Evolutionary conservation across 257 asterid species (phyloP).

Genomic region (Mentha longifolia): DNA sequence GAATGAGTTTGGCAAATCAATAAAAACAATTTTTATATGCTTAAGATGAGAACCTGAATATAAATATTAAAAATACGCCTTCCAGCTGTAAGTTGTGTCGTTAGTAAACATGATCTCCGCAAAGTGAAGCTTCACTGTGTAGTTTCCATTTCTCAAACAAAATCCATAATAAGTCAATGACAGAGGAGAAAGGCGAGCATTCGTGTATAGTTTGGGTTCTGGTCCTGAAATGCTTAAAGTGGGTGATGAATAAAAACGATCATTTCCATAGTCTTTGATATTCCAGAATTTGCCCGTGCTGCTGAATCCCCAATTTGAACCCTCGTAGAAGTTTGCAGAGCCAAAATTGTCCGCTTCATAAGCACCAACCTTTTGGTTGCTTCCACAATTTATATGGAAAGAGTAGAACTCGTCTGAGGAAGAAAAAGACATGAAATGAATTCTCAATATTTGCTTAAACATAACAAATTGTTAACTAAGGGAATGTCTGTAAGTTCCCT

Average conservation of each 20-base stretch:
- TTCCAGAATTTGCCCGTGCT: conserved; percentile 61
- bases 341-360: conserved; percentile 38
- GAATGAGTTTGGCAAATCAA: too few relatives aligned
- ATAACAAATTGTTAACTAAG: background rate
- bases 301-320: conserved; percentile 59
- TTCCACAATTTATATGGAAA: conserved; percentile 13
- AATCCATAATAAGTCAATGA: conserved; percentile 63
- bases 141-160: too few relatives aligned
- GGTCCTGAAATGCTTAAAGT: conserved; percentile 32
- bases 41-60: too few relatives aligned
- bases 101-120: too few relatives aligned
- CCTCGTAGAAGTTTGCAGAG: background rate
- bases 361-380: background rate
- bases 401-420: background rate
- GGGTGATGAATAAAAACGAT: background rate
- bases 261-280: conserved; percentile 6
- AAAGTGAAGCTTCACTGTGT: too few relatives aligned
- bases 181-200: conserved; percentile 56
- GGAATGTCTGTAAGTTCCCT: background rate
- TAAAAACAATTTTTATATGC: too few relatives aligned
- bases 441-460: background rate
- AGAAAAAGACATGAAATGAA: background rate
- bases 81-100: too few relatives aligned
- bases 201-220: conserved; percentile 40
- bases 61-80: too few relatives aligned